phyloP scores from a whole-genome alignment of 164 flowering plant species.

The Macadamia integrifolia region DNA sequence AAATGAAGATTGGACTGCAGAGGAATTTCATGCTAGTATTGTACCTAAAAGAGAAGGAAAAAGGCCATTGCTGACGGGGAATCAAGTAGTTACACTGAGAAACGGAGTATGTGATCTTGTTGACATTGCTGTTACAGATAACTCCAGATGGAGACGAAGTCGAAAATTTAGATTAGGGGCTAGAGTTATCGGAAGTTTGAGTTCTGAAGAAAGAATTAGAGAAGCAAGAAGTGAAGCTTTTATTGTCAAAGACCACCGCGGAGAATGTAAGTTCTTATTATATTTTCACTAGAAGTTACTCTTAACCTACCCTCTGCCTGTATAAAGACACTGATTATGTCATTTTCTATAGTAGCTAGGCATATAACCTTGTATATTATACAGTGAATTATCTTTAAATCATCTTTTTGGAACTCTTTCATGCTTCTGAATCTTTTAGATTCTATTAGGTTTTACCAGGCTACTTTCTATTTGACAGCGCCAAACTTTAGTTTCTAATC shows the following conservation, averaged over 20 bases:
- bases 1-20: constrained; percentile 33
- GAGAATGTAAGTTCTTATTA: constrained; percentile 44
- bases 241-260: constrained; percentile 60
- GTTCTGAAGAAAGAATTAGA: constrained; percentile 25
- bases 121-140: constrained; percentile 49
- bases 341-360: neutral
- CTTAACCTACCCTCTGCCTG: neutral
- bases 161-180: constrained; percentile 52
- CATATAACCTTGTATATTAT: neutral
- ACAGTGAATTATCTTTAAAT: neutral
- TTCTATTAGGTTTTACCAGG: too few relatives aligned
- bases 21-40: constrained; percentile 29
- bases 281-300: neutral
- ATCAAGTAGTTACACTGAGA: constrained; percentile 18
- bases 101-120: constrained; percentile 37
- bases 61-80: constrained; percentile 53
- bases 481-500: too few relatives aligned
- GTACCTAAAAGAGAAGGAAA: constrained; percentile 50
- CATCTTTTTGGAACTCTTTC: too few relatives aligned
- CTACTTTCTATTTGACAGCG: too few relatives aligned
- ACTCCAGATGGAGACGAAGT: constrained; percentile 55
- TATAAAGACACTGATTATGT: neutral
- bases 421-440: too few relatives aligned
- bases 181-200: constrained; percentile 18
- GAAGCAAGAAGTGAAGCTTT: constrained; percentile 59